Base-by-base conservation (phyloP, 2,329 filamentous ascomycete genomes). In the Aspergillus pseudonomiae region DNA sequence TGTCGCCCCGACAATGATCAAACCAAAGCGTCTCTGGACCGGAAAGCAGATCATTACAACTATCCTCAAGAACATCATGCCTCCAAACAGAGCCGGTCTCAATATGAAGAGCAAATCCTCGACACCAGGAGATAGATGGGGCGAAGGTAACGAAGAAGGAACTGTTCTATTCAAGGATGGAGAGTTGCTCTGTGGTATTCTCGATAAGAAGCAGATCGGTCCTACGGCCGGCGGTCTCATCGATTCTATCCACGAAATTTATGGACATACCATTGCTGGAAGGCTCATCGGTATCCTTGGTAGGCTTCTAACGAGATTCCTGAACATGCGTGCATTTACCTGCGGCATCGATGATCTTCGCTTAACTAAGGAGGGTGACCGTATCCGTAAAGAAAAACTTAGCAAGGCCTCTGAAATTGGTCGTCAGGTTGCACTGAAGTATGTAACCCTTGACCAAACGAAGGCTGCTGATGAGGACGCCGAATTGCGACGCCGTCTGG, bases 261-360 rank as follows among this genome's bases (percentile, higher is more conserved):
- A 97, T 74, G 95, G 96, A 2, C 91, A 95, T 62, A 90, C 90
- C 19, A 85, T 91, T 67, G 94, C 95, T 24, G 94, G 95, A 39
- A 93, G 92, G 74, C 83, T 97, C 11, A 86, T 99, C 60, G 96
- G 93, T 82, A 91, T 94, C 70, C 84, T 99, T 61, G 95, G 95
- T 60, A 89, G 95, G 62, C 84, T 99, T 30, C 81, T 99, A 67
- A 99, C 95, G 0, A 91, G 94, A 72, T 90, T 94, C 68, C 84
- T 98, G 65, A 92, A 95, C 74, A 96, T 97, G 89, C 87, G 94
- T 58, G 95, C 94, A 1, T 98, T 98, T 77, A 95, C 92, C 68
- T 99, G 95, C 77, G 96, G 96, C 75, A 97, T 99, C 79, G 94
- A 99, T 73, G 96, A 99, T 83, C 84, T 99, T 63, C 88, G 91